Conservation (phyloP, 305 asterid genomes). For the Fraxinus velutina region DNA sequence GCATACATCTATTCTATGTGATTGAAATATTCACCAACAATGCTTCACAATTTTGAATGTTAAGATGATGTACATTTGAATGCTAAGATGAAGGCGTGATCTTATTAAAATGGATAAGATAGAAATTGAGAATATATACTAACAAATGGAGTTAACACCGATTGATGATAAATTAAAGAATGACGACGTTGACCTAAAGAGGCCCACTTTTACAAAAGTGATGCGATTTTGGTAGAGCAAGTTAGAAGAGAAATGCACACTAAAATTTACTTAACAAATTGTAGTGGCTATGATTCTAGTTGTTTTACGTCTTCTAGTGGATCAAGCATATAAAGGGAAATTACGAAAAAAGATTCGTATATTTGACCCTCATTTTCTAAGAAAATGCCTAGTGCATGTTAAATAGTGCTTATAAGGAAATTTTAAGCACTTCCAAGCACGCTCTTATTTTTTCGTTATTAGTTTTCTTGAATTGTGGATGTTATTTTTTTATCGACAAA, state of each 20-base stretch:
- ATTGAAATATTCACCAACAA: background rate
- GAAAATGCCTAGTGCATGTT: background rate
- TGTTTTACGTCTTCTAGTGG: too few relatives aligned
- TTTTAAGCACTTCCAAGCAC: background rate
- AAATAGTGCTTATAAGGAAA: background rate
- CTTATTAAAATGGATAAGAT: background rate
- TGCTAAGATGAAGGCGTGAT: background rate
- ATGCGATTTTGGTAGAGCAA: too few relatives aligned
- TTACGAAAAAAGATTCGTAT: too few relatives aligned
- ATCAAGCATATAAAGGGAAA: too few relatives aligned
- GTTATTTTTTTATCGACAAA: background rate
- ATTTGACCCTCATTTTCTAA: background rate
- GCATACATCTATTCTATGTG: background rate
- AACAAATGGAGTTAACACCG: background rate
- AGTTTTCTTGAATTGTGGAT: background rate
- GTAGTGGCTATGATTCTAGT: background rate
- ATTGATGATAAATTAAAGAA: background rate
- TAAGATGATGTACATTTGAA: background rate
- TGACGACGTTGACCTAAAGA: background rate
- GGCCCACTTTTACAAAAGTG: background rate
- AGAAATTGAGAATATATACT: background rate
- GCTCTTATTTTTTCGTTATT: background rate
- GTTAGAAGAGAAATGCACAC: background rate
- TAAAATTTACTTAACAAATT: too few relatives aligned
- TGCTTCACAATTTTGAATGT: background rate